Percentiles rank a stretch among this genome's conserved stretches.
Evolutionary conservation across 495 filamentous ascomycete genomes (phyloP).

Genomic region (Opeltia flavorubescens): DNA sequence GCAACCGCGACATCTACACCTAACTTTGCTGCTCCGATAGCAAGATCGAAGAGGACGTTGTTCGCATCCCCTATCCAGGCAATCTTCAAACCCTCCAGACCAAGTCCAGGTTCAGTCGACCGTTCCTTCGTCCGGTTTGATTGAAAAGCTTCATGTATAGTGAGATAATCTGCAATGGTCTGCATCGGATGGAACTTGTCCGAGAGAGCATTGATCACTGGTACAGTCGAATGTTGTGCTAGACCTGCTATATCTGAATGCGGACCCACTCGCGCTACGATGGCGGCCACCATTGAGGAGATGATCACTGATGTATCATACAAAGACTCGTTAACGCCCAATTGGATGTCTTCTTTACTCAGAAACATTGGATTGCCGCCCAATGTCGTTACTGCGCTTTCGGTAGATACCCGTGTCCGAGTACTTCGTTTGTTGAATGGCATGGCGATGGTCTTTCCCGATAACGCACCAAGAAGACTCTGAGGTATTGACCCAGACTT

Average conservation of each 20-base stretch:
- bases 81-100: conserved; percentile 70
- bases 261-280: conserved; percentile 75
- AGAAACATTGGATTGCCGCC: conserved; percentile 94
- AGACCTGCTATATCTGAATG: conserved; percentile 71
- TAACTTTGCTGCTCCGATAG: conserved; percentile 71
- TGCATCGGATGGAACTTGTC: conserved; percentile 85
- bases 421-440: conserved; percentile 93
- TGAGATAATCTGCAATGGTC: conserved; percentile 82
- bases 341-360: conserved; percentile 85
- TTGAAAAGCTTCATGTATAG: conserved; percentile 64
- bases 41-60: conserved; percentile 89
- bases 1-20: conserved; percentile 77
- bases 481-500: conserved; percentile 54
- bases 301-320: conserved; percentile 80
- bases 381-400: conserved; percentile 68
- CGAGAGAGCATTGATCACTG: conserved; percentile 88
- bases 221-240: conserved; percentile 68
- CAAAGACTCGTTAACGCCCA: conserved; percentile 89
- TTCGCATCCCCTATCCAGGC: conserved; percentile 96
- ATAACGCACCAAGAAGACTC: conserved; percentile 38
- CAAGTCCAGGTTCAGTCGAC: conserved; percentile 33
- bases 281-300: conserved; percentile 80
- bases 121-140: conserved; percentile 24
- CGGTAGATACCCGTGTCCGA: conserved; percentile 81
- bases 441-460: conserved; percentile 79